Conservation (phyloP, 805 yeast species). For the Osmozyma mogii region DNA sequence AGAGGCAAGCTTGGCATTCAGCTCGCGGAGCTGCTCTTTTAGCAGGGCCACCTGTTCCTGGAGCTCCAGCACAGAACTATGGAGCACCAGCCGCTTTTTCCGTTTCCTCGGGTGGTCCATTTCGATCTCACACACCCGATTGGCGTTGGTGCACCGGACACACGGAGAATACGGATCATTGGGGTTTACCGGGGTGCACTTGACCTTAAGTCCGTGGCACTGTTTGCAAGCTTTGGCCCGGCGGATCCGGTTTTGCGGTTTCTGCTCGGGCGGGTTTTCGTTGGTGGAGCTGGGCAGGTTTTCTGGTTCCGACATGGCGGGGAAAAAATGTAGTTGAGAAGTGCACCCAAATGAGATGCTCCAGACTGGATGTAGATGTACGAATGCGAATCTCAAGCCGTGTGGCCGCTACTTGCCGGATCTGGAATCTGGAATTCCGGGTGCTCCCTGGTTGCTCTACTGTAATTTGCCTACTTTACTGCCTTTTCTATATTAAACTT, state of each 20-base stretch:
- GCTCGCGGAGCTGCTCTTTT: conserved; percentile 9
- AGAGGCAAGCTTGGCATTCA: not conserved
- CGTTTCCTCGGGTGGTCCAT: conserved; percentile 49
- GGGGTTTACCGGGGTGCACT: conserved; percentile 67
- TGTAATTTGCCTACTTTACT: too few species aligned
- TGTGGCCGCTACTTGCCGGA: too few species aligned
- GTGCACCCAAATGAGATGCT: too few species aligned
- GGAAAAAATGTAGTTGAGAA: too few species aligned
- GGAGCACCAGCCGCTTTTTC: conserved; percentile 25
- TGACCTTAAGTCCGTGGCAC: conserved; percentile 81
- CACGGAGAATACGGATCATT: conserved; percentile 60
- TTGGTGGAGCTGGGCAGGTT: too few species aligned
- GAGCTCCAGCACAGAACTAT: conserved; percentile 18
- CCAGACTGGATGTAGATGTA: too few species aligned
- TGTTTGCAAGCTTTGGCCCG: conserved; percentile 55
- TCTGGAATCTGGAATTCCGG: too few species aligned
- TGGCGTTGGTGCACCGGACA: conserved; percentile 59
- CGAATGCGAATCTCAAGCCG: too few species aligned
- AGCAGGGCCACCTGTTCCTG: conserved; percentile 14
- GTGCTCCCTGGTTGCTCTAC: too few species aligned
- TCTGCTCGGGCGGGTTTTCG: too few species aligned
- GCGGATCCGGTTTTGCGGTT: conserved; percentile 19
- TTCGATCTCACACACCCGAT: conserved; percentile 61
- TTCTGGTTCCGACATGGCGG: too few species aligned
- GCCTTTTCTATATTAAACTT: too few species aligned